Evolutionary conservation across 2,329 filamentous ascomycete species (phyloP), one percentile per base, ranked within the genome.

Genomic region (Raffaelea ambrosiae): DNA sequence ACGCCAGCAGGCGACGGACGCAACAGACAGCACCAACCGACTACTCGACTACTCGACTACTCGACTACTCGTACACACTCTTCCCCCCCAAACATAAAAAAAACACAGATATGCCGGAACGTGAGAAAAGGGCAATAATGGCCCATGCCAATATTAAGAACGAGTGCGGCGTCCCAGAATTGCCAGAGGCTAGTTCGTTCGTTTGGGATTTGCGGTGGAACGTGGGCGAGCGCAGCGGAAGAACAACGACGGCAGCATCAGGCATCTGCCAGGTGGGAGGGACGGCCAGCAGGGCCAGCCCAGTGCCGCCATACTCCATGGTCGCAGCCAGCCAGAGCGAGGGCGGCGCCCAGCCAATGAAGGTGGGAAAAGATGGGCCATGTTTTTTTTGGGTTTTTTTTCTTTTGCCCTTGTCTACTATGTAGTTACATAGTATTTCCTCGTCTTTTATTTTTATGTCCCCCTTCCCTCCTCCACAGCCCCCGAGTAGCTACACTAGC

Each of bases 151-250:
- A 38, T 38, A n/a, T n/a, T n/a, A 38, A 38, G 35, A 38, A 38
- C 13, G 35, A 38, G 16, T 14, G 35, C 35, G 8, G 35, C 35
- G 35, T 16, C 35, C 35, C 35, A 38, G 35, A 38, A 38, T 29
- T 29, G 7, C 26, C 26, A 40, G 38, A 40, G 16, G 8, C 20
- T 22, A 42, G 40, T 18, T 26, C 13, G 21, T 7, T 48, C 47
- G 41, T 48, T 44, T 48, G 47, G 47, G 47, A 44, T 48, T 39
- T 48, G 41, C 46, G 40, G 46, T 48, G 46, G 46, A 44, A 48
- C 46, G 41, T 44, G 40, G 46, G 35, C 44, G 42, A 44, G 42
- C 20, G 38, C 42, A 48, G 36, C 41, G 47, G 42, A 48, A 44
- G 42, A 36, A 35, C 40, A 36, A 35, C 40, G 41, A 38, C 42